Evolutionary conservation across 2,329 filamentous ascomycete species (phyloP).

Genomic region (Neospermospora avenae): DNA sequence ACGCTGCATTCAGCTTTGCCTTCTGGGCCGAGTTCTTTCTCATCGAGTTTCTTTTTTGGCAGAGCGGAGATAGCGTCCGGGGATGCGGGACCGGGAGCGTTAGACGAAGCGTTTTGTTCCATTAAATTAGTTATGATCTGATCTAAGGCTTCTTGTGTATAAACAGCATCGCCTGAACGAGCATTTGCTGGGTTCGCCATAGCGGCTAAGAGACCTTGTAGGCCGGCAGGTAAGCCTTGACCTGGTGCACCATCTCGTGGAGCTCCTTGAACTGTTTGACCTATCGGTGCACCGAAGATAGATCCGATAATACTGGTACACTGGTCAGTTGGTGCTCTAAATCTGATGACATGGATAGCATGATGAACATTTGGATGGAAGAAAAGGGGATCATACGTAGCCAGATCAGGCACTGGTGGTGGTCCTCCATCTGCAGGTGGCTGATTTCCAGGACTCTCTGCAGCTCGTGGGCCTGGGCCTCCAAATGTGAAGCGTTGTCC

Average conservation of each 20-base stretch:
- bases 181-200: constrained; percentile 52
- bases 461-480: constrained; percentile 40
- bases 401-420: constrained; percentile 45
- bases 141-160: constrained; percentile 86
- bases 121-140: constrained; percentile 83
- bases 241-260: constrained; percentile 17
- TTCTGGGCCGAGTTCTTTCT: constrained; percentile 63
- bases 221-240: constrained; percentile 37
- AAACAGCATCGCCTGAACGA: constrained; percentile 75
- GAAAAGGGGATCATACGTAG: constrained; percentile 41
- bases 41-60: constrained; percentile 66
- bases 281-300: constrained; percentile 28
- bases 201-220: constrained; percentile 51
- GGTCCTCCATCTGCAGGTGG: constrained; percentile 40
- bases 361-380: constrained; percentile 20
- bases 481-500: constrained; percentile 34
- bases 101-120: constrained; percentile 74
- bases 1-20: constrained; percentile 84
- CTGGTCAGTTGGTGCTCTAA: constrained; percentile 30
- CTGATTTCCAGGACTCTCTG: constrained; percentile 43
- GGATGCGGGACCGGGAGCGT: constrained; percentile 78
- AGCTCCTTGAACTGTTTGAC: constrained; percentile 19
- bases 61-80: constrained; percentile 70
- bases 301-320: constrained; percentile 29
- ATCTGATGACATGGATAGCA: constrained; percentile 22